phyloP scores from a whole-genome alignment of 1,284 basidiomycete species.

The Abortiporus biennis region DNA sequence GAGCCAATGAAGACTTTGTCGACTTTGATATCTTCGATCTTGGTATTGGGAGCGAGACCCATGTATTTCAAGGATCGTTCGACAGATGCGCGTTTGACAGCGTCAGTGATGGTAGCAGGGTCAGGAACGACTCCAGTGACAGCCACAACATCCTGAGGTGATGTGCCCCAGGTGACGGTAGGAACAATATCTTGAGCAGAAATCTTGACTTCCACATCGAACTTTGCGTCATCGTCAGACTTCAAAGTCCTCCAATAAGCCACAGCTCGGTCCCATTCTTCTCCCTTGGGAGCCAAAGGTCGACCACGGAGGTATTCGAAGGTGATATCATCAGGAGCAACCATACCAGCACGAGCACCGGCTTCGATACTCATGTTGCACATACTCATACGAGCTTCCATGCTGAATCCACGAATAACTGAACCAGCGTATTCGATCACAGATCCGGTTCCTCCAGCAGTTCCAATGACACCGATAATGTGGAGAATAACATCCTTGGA shows the following conservation, averaged over 20 bases:
- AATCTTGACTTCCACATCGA: conserved; percentile 86
- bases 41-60: conserved; percentile 81
- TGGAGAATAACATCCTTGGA: conserved; percentile 95
- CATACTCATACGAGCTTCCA: conserved; percentile 96
- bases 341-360: conserved; percentile 93
- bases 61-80: conserved; percentile 88
- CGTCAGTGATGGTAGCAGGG: conserved; percentile 64
- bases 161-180: conserved; percentile 96
- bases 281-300: conserved; percentile 83
- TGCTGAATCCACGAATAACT: conserved; percentile 86
- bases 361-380: conserved; percentile 99
- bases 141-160: conserved; percentile 87
- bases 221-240: conserved; percentile 85
- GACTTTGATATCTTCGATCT: conserved; percentile 80
- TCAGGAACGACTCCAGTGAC: conserved; percentile 87
- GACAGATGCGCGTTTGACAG: conserved; percentile 66
- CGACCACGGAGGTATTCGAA: conserved; percentile 85
- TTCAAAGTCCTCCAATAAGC: conserved; percentile 86
- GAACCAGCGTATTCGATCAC: conserved; percentile 94
- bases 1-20: conserved; percentile 98
- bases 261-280: conserved; percentile 85
- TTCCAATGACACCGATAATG: conserved; percentile 92
- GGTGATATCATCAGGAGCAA: conserved; percentile 90
- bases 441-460: conserved; percentile 88
- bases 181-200: conserved; percentile 87